Conservation (phyloP, 2,329 filamentous ascomycete genomes). For the Emmonsiellopsis sp. region DNA sequence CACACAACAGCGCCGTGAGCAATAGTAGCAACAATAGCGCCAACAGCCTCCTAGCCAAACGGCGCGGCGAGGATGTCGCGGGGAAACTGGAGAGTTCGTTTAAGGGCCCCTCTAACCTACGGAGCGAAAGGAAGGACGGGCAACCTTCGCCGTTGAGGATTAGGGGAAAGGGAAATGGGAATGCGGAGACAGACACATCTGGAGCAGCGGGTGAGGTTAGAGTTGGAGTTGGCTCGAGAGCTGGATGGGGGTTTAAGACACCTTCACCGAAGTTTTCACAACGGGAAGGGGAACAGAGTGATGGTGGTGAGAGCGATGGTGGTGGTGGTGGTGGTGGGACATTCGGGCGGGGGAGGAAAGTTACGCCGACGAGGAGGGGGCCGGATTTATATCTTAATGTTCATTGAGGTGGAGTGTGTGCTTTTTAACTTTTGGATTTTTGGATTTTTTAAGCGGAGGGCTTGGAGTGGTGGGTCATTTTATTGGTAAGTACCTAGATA, state of each 20-base stretch:
- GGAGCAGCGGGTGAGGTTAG: not conserved
- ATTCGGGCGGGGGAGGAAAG: constrained; percentile 18
- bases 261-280: not conserved
- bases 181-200: no score
- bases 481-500: no score
- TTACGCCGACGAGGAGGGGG: constrained; percentile 23
- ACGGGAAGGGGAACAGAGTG: not conserved
- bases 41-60: constrained; percentile 14
- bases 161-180: not conserved
- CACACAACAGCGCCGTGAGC: not conserved
- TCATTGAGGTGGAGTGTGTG: constrained; percentile 12
- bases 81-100: constrained; percentile 13
- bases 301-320: not conserved
- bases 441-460: not conserved
- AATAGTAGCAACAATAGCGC: constrained; percentile 3
- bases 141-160: not conserved
- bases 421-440: no score
- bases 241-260: not conserved
- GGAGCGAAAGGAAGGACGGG: not conserved
- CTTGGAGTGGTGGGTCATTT: no score
- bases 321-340: not conserved
- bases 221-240: not conserved
- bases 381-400: constrained; percentile 24
- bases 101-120: not conserved
- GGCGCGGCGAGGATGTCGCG: constrained; percentile 14